Conservation (phyloP, 176 grass and related monocot genomes). For the Zoysia japonica region DNA sequence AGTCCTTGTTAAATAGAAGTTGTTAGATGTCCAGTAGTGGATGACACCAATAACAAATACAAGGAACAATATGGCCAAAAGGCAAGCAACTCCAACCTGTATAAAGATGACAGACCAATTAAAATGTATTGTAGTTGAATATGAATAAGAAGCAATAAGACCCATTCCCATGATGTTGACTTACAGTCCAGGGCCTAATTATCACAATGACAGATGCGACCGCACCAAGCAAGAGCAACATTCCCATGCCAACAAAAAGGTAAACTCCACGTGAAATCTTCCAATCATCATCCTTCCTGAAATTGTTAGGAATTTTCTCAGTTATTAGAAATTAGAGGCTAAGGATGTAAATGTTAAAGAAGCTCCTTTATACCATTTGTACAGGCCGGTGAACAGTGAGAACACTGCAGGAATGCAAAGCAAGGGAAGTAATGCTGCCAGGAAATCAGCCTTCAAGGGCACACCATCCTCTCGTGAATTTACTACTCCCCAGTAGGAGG, state of each 20-base stretch:
- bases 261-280: constrained; percentile 86
- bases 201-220: constrained; percentile 71
- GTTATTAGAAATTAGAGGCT: constrained; percentile 14
- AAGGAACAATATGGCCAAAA: constrained; percentile 82
- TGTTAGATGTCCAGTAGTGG: constrained; percentile 98
- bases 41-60: constrained; percentile 90
- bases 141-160: constrained; percentile 23
- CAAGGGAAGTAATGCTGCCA: constrained; percentile 93
- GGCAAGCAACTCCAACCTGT: constrained; percentile 93
- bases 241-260: constrained; percentile 91
- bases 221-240: constrained; percentile 79
- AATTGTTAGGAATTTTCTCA: constrained; percentile 44
- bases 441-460: constrained; percentile 90
- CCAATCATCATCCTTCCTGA: constrained; percentile 99
- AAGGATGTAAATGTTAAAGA: constrained; percentile 27
- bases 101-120: constrained; percentile 41
- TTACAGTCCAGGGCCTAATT: constrained; percentile 95
- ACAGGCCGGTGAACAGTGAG: constrained; percentile 80
- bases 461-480: constrained; percentile 78
- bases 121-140: constrained; percentile 14
- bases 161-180: constrained; percentile 33
- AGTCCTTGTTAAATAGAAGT: constrained; percentile 96
- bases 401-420: constrained; percentile 94
- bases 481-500: constrained; percentile 94
- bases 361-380: constrained; percentile 71